Conservation (phyloP, 1,139 yeast species). For the Yamadazyma conglobata region DNA sequence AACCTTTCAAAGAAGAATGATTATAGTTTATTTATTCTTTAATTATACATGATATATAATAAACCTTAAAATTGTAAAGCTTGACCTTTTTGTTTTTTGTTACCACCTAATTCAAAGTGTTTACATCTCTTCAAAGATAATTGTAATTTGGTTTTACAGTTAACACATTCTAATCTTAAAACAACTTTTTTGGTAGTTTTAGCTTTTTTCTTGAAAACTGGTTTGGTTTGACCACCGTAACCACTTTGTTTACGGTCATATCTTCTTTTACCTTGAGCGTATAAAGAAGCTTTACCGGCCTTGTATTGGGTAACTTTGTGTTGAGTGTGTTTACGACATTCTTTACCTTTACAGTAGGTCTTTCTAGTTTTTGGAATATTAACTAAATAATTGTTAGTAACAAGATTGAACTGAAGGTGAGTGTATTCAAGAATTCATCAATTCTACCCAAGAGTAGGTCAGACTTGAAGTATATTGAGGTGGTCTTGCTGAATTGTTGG, state of each 20-base stretch:
- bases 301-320: conserved; percentile 99
- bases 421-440: too few relatives aligned
- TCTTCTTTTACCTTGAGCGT: conserved; percentile 99
- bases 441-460: too few relatives aligned
- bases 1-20: too few relatives aligned
- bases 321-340: conserved; percentile 99
- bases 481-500: too few relatives aligned
- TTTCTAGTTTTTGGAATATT: conserved; percentile 99
- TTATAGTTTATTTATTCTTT: conserved; percentile 12
- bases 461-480: too few relatives aligned
- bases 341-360: conserved; percentile 99
- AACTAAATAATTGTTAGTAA: conserved; percentile 52
- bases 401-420: too few relatives aligned
- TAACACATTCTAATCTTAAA: conserved; percentile 97
- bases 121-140: conserved; percentile 98
- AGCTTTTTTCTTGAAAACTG: conserved; percentile 99
- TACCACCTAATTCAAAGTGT: conserved; percentile 99
- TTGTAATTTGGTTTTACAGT: conserved; percentile 99
- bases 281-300: conserved; percentile 99
- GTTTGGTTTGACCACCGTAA: conserved; percentile 99
- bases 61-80: conserved; percentile 83
- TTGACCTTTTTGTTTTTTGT: conserved; percentile 99
- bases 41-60: conserved; percentile 17
- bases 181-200: conserved; percentile 99
- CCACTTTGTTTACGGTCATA: conserved; percentile 99